These are phyloP conservation scores for Claviceps quebecensis DNA, from an alignment of 2,329 filamentous ascomycete genomes.

Conservation along the genomic window DNA sequence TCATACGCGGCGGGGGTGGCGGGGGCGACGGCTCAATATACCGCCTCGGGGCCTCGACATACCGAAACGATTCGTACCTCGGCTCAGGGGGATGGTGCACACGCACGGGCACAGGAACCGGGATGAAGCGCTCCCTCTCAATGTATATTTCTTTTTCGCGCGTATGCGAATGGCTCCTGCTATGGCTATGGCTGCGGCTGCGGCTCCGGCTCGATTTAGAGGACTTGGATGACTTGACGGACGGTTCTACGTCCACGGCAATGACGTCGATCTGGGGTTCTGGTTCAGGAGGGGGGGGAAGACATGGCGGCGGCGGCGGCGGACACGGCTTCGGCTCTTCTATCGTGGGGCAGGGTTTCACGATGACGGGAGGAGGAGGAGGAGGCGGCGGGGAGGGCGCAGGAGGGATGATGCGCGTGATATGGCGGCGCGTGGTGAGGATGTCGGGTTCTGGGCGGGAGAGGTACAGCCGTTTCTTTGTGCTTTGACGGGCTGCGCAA, in stretches of 20 bases:
- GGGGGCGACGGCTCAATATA: constrained; percentile 13
- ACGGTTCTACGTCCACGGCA: constrained; percentile 22
- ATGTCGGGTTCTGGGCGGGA: constrained; percentile 25
- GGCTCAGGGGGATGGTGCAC: constrained; percentile 20
- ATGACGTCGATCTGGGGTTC: constrained; percentile 24
- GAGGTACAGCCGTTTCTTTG: constrained; percentile 30
- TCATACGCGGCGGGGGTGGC: constrained; percentile 16
- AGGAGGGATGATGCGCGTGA: constrained; percentile 26
- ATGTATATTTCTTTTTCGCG: constrained; percentile 34
- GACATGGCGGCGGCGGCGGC: constrained; percentile 2
- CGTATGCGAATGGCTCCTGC: constrained; percentile 9
- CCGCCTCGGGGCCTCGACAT: constrained; percentile 34
- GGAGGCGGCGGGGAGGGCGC: constrained; percentile 16
- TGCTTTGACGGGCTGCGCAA: constrained; percentile 7
- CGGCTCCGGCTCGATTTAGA: constrained; percentile 9
- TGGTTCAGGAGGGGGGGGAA: constrained; percentile 9
- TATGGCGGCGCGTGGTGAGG: constrained; percentile 19
- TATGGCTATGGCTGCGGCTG: constrained; percentile 17
- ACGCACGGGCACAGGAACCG: constrained; percentile 26
- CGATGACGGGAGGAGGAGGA: constrained; percentile 6
- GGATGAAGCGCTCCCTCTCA: constrained; percentile 36
- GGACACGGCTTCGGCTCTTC: constrained; percentile 2
- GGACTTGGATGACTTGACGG: constrained; percentile 10
- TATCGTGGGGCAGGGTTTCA: constrained; percentile 6
- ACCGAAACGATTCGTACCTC: constrained; percentile 35